phyloP scores from a whole-genome alignment of 352 stramenopile genomes.

The Pythium rishiriense region DNA sequence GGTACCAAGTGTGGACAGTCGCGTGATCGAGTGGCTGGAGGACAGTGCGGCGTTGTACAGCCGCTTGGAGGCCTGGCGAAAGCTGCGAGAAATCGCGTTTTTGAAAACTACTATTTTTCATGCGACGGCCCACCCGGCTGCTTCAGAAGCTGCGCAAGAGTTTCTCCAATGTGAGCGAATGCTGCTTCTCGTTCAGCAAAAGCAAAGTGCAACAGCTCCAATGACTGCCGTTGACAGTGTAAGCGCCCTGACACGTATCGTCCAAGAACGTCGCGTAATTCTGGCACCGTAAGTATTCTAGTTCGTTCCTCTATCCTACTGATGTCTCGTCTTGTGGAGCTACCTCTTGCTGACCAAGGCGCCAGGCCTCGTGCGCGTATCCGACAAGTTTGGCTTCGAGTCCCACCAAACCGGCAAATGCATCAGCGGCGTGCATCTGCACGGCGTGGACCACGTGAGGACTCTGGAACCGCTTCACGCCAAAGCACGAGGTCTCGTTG shows the following conservation, averaged over 20 bases:
- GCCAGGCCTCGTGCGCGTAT: constrained; percentile 19
- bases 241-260: constrained; percentile 14
- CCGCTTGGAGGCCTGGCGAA: constrained; percentile 19
- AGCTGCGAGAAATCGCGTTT: constrained; percentile 27
- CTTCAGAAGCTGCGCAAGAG: constrained; percentile 5
- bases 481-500: constrained; percentile 70
- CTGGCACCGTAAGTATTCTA: neutral
- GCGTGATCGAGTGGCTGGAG: constrained; percentile 18
- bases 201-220: neutral
- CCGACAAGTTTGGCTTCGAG: constrained; percentile 24
- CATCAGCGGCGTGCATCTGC: constrained; percentile 1
- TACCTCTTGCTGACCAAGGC: neutral
- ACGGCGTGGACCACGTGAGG: constrained; percentile 1
- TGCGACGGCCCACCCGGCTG: neutral
- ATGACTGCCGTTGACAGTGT: constrained; percentile 15
- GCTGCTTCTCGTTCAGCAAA: constrained; percentile 8
- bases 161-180: constrained; percentile 23
- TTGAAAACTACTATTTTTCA: constrained; percentile 18
- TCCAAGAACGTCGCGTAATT: constrained; percentile 18
- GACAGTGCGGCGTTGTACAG: constrained; percentile 23
- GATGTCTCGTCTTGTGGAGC: neutral
- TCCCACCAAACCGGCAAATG: neutral
- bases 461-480: constrained; percentile 48
- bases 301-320: neutral
- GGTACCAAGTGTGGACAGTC: neutral